Percentiles rank a stretch among this genome's conserved stretches.
Conservation (phyloP, 345 rosid species). For the Citrus medica region DNA sequence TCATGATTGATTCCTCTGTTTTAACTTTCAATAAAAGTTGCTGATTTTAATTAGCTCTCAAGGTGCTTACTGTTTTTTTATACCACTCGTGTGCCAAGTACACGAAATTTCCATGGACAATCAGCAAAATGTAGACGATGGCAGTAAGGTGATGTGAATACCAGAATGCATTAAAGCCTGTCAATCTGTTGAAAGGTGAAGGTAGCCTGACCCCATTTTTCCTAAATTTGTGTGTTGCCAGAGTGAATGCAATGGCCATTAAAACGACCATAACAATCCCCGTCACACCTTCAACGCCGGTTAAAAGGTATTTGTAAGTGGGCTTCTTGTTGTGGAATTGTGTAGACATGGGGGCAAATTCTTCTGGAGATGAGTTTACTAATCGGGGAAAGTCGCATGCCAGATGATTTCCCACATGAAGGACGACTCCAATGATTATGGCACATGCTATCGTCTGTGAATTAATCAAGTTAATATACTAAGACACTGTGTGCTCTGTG, state of each 20-base stretch:
- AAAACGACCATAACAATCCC: slow-evolving; percentile 78
- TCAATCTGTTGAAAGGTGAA: slow-evolving; percentile 68
- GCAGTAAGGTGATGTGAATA: slow-evolving; percentile 88
- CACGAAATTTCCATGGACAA: slow-evolving; percentile 75
- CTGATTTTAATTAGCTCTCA: not conserved
- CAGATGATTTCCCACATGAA: slow-evolving; percentile 78
- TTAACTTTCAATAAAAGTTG: not conserved
- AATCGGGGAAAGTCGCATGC: slow-evolving; percentile 83
- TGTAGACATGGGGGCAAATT: slow-evolving; percentile 57
- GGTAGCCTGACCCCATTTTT: slow-evolving; percentile 69
- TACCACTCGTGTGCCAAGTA: slow-evolving; percentile 64
- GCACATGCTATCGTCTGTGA: slow-evolving; percentile 76
- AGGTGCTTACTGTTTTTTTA: slow-evolving; percentile 65
- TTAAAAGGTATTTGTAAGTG: slow-evolving; percentile 58
- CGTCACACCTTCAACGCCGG: slow-evolving; percentile 65
- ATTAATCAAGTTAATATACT: not conserved
- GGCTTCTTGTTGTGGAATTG: slow-evolving; percentile 56
- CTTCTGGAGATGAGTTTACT: slow-evolving; percentile 47
- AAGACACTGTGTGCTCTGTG: not conserved
- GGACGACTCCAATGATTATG: slow-evolving; percentile 53
- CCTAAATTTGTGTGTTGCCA: slow-evolving; percentile 70
- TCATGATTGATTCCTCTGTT: not conserved
- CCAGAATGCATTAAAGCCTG: slow-evolving; percentile 98
- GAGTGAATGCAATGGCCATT: slow-evolving; percentile 56
- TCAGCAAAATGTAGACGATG: slow-evolving; percentile 73